Evolutionary conservation across 164 flowering plant species (phyloP), one percentile per base, ranked within the genome.

Genomic region (Liquidambar formosana): DNA sequence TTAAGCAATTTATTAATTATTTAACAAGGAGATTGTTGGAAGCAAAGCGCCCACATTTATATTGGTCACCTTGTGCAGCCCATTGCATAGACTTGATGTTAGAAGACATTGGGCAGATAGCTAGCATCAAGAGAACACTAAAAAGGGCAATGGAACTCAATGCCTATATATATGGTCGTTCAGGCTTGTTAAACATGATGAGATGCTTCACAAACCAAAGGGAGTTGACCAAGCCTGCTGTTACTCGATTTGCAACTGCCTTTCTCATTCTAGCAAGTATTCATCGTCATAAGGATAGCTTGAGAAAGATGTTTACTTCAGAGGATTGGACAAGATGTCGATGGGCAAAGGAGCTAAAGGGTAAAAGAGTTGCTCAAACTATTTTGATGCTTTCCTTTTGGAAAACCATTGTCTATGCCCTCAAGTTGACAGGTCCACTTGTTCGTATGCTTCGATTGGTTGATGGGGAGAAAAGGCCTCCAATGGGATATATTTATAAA

Each of bases 401-500:
- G 71, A 64, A 68, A 23, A 43, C 22, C 4, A 45, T 73, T 10
- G 18, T 45, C 1, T 61, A n/a, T 51, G 10, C n/a, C 9, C 63
- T 68, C 18, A 66, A 73, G 52, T 26, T 66, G 12, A 21, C 48
- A 19, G 18, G 23, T 21, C 65, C 67, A 10, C 61, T 77, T 23
- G 74, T 68, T 3, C 10, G 65, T 33, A 2, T 33, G 6, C 41
- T 33, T 33, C 41, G 41, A n/a, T 12, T 68, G 22, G 74, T 77
- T 28, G 65, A 73, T 57, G 63, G 63, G 0, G 72, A 77, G 51
- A 74, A 63, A 54, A 77, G 61, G 52, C 71, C 66, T 0, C 25
- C 65, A 0, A 74, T 73, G 71, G 65, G 65, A 0, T 70, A 77
- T 52, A 77, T 77, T 21, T 73, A 61, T 51, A 62, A 73, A n/a